These are phyloP conservation scores for Endothia cerciana DNA, from an alignment of 2,329 filamentous ascomycete genomes.

Conservation along the genomic window DNA sequence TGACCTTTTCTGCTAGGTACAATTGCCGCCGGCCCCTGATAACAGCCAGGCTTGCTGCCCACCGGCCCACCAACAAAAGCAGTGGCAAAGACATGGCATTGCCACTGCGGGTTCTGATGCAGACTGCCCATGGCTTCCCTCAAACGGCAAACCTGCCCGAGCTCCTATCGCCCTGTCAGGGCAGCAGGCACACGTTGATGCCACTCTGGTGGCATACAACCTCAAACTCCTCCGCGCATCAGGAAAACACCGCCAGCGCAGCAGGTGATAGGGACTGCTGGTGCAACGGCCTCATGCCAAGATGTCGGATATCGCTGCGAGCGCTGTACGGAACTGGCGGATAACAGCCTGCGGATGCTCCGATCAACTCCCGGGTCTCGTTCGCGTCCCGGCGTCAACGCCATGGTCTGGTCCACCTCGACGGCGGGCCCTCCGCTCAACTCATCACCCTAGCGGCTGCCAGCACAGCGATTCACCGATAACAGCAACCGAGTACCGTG, in stretches of 20 bases:
- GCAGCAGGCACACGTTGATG: neutral
- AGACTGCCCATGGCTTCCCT: neutral
- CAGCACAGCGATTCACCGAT: neutral
- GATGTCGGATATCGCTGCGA: neutral
- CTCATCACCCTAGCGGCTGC: neutral
- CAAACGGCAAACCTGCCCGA: neutral
- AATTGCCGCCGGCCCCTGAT: too few relatives aligned
- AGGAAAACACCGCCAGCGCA: neutral
- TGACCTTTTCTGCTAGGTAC: too few relatives aligned
- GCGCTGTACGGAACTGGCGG: neutral
- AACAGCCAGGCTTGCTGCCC: neutral
- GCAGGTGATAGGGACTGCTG: neutral
- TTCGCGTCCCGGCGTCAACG: conserved; percentile 13
- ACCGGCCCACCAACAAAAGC: too few relatives aligned
- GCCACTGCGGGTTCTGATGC: neutral
- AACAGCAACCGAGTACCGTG: neutral
- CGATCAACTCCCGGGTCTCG: conserved; percentile 13
- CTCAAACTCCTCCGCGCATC: neutral
- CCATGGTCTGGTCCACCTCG: conserved; percentile 10
- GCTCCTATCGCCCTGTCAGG: neutral
- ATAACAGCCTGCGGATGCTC: conserved; percentile 1
- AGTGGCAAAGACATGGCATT: neutral
- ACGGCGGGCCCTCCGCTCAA: conserved; percentile 10
- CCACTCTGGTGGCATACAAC: neutral
- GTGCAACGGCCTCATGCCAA: neutral